phyloP scores from a whole-genome alignment of 176 grass and related monocot genomes.

The Bothriochloa decipiens region DNA sequence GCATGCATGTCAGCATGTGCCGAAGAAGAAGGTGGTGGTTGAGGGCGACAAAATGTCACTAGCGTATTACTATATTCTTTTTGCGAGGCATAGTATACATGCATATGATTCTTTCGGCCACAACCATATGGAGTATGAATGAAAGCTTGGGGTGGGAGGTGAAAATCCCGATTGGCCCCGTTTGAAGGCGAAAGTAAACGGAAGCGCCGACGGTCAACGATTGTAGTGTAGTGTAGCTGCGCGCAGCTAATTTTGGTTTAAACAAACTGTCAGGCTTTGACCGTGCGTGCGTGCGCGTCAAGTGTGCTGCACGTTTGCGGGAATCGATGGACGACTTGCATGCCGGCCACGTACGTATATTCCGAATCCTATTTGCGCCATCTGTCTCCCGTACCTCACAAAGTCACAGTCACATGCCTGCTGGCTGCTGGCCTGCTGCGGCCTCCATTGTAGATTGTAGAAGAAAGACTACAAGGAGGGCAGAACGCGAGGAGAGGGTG shows the following conservation, averaged over 20 bases:
- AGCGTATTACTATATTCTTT: neutral
- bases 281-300: neutral
- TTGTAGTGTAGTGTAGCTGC: neutral
- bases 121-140: neutral
- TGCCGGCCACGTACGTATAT: neutral
- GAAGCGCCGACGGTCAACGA: constrained; percentile 19
- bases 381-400: too few relatives aligned
- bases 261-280: constrained; percentile 2
- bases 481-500: neutral
- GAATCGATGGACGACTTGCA: neutral
- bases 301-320: constrained; percentile 17
- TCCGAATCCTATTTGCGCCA: too few relatives aligned
- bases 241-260: neutral
- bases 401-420: too few relatives aligned
- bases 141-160: neutral
- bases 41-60: constrained; percentile 12
- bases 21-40: neutral
- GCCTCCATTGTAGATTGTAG: too few relatives aligned
- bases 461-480: too few relatives aligned
- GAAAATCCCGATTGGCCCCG: neutral
- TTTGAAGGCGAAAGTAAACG: neutral
- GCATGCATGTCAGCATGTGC: neutral
- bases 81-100: too few relatives aligned
- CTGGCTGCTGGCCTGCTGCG: too few relatives aligned
- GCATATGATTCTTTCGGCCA: neutral